Base-by-base conservation (phyloP, 2,329 filamentous ascomycete species). In the Huntiella savannae region DNA sequence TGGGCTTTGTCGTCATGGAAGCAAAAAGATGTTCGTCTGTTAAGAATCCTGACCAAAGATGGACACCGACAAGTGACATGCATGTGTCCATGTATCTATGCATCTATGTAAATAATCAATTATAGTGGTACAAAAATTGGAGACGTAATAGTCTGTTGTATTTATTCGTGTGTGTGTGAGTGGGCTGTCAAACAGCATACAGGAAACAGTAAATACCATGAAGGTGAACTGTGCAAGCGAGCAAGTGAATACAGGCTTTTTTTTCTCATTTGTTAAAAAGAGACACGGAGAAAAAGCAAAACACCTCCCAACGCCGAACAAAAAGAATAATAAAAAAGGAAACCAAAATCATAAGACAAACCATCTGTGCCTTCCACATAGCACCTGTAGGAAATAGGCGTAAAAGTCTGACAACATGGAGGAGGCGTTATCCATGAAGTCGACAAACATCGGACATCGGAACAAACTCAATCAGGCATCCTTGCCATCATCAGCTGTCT, bases 281-380 rank as follows among this genome's bases (percentile, higher is more conserved):
- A 33, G 40, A 13, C 19, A 35, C 16, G 35, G 35, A 40, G 33
- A 19, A 37, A 5, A 33, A 46, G 35, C 17, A 45, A 38, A 16
- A 19, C 43, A 28, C 22, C 22, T 28, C 22, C 22, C 22, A 37
- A 39, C 33, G 35, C 12, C 34, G 33, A 47, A 47, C 34, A 47
- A 33, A 42, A 42, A 47, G 42, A 33, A 42, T 41, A 13, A 13
- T n/a, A 22, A 16, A 47, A 15, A 35, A 15, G n/a, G 15, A 16
- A 43, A 41, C 35, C 35, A 37, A 39, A 39, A 39, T 19, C 37
- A 39, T 17, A 17, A 16, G 15, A 39, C 15, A 39, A 39, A 39
- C 37, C 37, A 17, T 39, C 37, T 28, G 22, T 28, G 22, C 22
- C 22, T 28, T 28, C 22, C 22, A 7, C 22, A 28, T 28, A 10